These are phyloP conservation scores for Hypoxylon sp. DNA, from an alignment of 2,329 filamentous ascomycete species.

Conservation along the genomic window DNA sequence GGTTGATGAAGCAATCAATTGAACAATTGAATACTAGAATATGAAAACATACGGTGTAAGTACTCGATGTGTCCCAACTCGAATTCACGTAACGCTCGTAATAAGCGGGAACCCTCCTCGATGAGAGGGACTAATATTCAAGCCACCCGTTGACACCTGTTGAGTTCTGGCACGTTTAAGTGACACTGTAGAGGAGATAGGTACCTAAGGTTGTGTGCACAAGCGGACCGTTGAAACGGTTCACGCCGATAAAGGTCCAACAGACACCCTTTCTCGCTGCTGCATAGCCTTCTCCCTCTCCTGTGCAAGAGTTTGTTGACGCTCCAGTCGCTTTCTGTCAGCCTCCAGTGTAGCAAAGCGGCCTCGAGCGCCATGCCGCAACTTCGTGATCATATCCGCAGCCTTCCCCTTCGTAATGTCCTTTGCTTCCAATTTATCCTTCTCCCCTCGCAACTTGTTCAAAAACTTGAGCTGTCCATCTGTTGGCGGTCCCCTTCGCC, in stretches of 20 bases:
- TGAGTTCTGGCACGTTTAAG: background rate
- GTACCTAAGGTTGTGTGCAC: background rate
- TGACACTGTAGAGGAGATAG: background rate
- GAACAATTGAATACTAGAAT: background rate
- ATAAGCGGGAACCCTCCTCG: background rate
- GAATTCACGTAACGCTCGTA: background rate
- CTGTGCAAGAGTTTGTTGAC: constrained; percentile 53
- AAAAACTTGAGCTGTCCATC: constrained; percentile 76
- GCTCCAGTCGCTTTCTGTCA: constrained; percentile 64
- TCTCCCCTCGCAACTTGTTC: constrained; percentile 71
- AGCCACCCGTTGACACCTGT: no score
- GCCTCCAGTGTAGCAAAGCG: constrained; percentile 68
- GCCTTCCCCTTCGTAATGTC: constrained; percentile 84
- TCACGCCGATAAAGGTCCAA: constrained; percentile 64
- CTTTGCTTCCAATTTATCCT: constrained; percentile 65
- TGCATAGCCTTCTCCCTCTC: constrained; percentile 58
- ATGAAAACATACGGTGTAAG: background rate
- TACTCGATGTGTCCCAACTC: background rate
- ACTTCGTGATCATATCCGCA: constrained; percentile 90
- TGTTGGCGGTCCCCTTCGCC: constrained; percentile 77
- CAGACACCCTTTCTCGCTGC: constrained; percentile 65
- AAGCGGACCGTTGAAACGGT: constrained; percentile 4
- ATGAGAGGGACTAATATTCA: background rate
- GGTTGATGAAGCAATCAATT: background rate
- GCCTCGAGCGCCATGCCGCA: constrained; percentile 83